Evolutionary conservation across 371 early-diverging fungal genomes (phyloP).

Genomic region (Nematocida ironsii): DNA sequence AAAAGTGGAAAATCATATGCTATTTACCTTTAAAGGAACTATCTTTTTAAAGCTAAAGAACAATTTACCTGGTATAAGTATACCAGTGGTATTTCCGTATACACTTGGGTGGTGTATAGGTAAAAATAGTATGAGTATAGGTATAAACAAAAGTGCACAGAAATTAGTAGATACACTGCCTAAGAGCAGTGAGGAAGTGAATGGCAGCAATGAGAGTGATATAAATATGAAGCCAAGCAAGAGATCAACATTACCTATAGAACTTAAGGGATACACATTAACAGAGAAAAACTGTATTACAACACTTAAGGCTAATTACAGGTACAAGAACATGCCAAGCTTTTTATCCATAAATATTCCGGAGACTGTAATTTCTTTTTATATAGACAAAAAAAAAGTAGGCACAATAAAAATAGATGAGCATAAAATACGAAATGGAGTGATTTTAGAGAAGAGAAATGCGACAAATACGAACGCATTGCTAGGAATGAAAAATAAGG

Average conservation of each 20-base stretch:
- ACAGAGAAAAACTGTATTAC: not conserved
- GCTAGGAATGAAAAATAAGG: not conserved
- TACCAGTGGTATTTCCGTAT: conserved; percentile 38
- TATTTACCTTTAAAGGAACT: conserved; percentile 38
- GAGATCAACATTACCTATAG: not conserved
- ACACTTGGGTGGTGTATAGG: conserved; percentile 32
- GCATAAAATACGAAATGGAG: not conserved
- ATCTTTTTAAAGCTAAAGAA: conserved; percentile 10
- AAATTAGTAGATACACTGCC: conserved; percentile 34
- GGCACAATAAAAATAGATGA: not conserved
- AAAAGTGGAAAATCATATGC: conserved; percentile 21
- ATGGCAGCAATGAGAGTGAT: not conserved
- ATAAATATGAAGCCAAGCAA: not conserved
- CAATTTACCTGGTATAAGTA: not conserved
- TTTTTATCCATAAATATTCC: conserved; percentile 1
- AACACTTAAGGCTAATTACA: not conserved
- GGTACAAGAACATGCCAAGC: not conserved
- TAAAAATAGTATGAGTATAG: not conserved
- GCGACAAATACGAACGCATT: not conserved
- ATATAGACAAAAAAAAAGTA: not conserved
- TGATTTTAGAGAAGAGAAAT: not conserved
- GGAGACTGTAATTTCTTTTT: not conserved
- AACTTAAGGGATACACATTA: not conserved
- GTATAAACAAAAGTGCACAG: not conserved
- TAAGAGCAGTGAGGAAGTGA: not conserved